These are phyloP conservation scores for Wickerhamomyces silvicola DNA, from an alignment of 805 yeast species.

Conservation along the genomic window DNA sequence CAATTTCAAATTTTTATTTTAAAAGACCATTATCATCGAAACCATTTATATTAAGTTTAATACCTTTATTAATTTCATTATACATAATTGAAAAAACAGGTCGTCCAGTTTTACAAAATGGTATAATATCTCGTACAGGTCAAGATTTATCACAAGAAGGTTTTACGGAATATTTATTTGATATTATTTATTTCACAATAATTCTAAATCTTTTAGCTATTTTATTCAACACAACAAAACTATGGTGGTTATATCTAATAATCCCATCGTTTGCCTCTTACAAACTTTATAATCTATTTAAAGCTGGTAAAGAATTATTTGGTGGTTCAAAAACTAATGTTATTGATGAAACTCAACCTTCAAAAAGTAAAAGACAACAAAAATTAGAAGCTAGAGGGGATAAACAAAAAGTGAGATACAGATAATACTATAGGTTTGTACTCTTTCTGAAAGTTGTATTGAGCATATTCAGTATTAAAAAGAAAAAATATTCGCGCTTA, in stretches of 20 bases:
- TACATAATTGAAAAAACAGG: constrained; percentile 43
- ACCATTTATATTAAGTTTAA: constrained; percentile 22
- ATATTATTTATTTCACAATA: constrained; percentile 46
- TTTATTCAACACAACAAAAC: constrained; percentile 37
- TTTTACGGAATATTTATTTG: constrained; percentile 48
- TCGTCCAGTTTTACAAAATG: constrained; percentile 37
- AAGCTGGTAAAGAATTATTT: constrained; percentile 21
- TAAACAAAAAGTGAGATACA: constrained; percentile 29
- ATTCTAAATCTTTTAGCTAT: constrained; percentile 39
- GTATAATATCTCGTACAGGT: constrained; percentile 37
- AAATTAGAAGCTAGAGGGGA: constrained; percentile 35
- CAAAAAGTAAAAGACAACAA: constrained; percentile 34
- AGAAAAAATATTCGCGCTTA: no score
- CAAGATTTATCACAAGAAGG: constrained; percentile 44
- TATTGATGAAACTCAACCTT: constrained; percentile 6
- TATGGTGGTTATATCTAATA: constrained; percentile 40
- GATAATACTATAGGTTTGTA: no score
- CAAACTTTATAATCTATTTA: constrained; percentile 32
- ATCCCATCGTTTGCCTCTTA: constrained; percentile 41
- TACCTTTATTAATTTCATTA: constrained; percentile 31
- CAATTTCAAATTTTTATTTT: constrained; percentile 25
- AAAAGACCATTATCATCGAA: constrained; percentile 30
- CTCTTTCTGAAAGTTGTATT: no score
- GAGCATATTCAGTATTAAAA: no score
- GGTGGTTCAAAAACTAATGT: constrained; percentile 12